Base-by-base conservation (phyloP, 202 grass and related monocot species). In the Panicum virgatum region DNA sequence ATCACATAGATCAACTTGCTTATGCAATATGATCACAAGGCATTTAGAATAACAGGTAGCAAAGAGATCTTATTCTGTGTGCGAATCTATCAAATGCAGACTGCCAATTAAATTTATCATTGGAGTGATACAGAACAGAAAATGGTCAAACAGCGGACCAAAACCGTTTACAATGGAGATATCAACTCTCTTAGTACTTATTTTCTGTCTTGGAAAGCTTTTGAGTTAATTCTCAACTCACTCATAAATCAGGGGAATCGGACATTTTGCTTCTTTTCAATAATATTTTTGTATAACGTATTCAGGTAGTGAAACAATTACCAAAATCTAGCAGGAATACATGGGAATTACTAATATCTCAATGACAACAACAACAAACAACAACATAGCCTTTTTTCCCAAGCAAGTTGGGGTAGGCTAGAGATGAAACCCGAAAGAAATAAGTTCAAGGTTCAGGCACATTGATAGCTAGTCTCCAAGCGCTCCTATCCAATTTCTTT, bases 21-120 rank as follows among this genome's bases (percentile, higher is more conserved):
- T 52, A 69, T 79, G 13, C 20, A 44, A 69, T 40, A 87, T 88
- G 30, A 38, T 34, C 59, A 45, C 72, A 82, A 53, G 38, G 39
- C 72, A 77, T 26, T 63, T 9, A 51, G 19, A 82, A 72, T 51
- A 27, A 34, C 30, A 39, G 48, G 62, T 47, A 9, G 18, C 43
- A 66, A 9, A 56, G 20, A 65, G 34, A 39, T 65, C 62, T 39
- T 39, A 39, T 39, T 40, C 63, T 20, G 10, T 13, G 52, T 56
- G 37, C 19, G 42, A 66, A 66, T 42, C 63, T 40, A 22, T 66
- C 18, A 66, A 66, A 66, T 7, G 9, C 63, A 40, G 40, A 66
- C 36, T 13, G 19, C 37, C 34, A 39, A 39, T 39, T 65, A 39
- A 39, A 65, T 65, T 34, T 19, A 36, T 19, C 15, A 63, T 19